Conservation (phyloP, 1,139 yeast genomes). For the Taiozyma sp. region DNA sequence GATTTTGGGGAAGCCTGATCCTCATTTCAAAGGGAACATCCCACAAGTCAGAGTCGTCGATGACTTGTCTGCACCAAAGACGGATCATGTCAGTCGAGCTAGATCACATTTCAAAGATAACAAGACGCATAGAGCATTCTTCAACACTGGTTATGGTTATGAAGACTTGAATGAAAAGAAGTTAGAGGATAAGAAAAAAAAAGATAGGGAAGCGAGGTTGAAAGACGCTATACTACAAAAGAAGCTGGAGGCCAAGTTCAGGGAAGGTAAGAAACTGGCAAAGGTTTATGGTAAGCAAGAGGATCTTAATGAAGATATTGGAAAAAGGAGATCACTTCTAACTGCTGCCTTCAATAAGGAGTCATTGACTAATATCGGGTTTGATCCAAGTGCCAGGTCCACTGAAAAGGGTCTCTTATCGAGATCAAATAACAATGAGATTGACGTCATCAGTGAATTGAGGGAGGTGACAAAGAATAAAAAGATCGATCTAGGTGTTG, state of each 20-base stretch:
- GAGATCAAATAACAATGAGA: slow-evolving; percentile 16
- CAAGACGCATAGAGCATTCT: slow-evolving; percentile 42
- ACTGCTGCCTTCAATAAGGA: slow-evolving; percentile 35
- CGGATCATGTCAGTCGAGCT: slow-evolving; percentile 20
- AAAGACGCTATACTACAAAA: slow-evolving; percentile 29
- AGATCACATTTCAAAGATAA: slow-evolving; percentile 33
- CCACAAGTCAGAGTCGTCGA: slow-evolving; percentile 28
- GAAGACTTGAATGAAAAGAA: slow-evolving; percentile 35
- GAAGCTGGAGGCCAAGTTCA: slow-evolving; percentile 22
- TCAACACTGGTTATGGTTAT: slow-evolving; percentile 41
- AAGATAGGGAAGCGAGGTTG: slow-evolving; percentile 29
- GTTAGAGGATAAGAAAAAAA: slow-evolving; percentile 29
- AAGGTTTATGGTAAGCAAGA: slow-evolving; percentile 14
- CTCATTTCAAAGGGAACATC: slow-evolving; percentile 7
- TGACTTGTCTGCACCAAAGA: slow-evolving; percentile 26
- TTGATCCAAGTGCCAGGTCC: slow-evolving; percentile 42
- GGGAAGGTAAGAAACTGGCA: slow-evolving; percentile 13
- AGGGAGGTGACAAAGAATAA: slow-evolving; percentile 28
- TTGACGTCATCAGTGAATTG: slow-evolving; percentile 27
- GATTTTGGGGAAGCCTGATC: slow-evolving; percentile 23
- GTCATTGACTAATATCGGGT: slow-evolving; percentile 41
- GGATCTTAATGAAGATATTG: slow-evolving; percentile 11
- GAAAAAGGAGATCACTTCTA: slow-evolving; percentile 24
- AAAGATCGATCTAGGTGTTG: slow-evolving; percentile 27
- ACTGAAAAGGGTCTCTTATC: slow-evolving; percentile 16